These are phyloP conservation scores for Boletus edulis DNA, from an alignment of 768 basidiomycete species.

Conservation along the genomic window DNA sequence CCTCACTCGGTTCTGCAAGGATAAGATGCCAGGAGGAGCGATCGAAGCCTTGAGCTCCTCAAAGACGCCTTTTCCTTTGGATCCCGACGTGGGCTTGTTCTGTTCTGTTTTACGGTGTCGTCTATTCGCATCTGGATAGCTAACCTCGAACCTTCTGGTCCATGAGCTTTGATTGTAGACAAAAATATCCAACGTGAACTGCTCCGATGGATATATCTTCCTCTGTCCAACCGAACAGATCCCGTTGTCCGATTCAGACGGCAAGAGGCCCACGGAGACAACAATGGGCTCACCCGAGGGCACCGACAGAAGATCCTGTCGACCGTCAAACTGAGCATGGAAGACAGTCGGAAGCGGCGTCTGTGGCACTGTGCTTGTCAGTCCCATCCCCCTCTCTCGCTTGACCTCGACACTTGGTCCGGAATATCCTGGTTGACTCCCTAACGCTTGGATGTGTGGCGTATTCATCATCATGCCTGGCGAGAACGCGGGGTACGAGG, in stretches of 20 bases:
- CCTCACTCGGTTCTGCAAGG: slow-evolving; percentile 74
- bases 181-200: slow-evolving; percentile 82
- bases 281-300: slow-evolving; percentile 56
- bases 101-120: slow-evolving; percentile 37
- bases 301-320: slow-evolving; percentile 7
- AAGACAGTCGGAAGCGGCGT: slow-evolving; percentile 57
- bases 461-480: slow-evolving; percentile 42
- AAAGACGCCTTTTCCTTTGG: slow-evolving; percentile 15
- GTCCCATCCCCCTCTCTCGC: slow-evolving; percentile 49
- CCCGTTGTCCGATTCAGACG: slow-evolving; percentile 17
- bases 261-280: slow-evolving; percentile 61
- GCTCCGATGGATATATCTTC: slow-evolving; percentile 69
- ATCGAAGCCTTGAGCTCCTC: slow-evolving; percentile 30
- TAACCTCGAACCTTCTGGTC: slow-evolving; percentile 76
- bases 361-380: slow-evolving; percentile 36
- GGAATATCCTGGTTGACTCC: slow-evolving; percentile 45
- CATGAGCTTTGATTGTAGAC: slow-evolving; percentile 80
- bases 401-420: slow-evolving; percentile 66
- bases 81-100: slow-evolving; percentile 18
- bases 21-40: slow-evolving; percentile 59
- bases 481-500: slow-evolving; percentile 72
- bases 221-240: slow-evolving; percentile 21
- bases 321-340: slow-evolving; percentile 38
- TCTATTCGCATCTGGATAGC: slow-evolving; percentile 55
- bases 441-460: slow-evolving; percentile 54